phyloP scores from a whole-genome alignment of 2,329 filamentous ascomycete genomes.

The Passalora sequoiae region DNA sequence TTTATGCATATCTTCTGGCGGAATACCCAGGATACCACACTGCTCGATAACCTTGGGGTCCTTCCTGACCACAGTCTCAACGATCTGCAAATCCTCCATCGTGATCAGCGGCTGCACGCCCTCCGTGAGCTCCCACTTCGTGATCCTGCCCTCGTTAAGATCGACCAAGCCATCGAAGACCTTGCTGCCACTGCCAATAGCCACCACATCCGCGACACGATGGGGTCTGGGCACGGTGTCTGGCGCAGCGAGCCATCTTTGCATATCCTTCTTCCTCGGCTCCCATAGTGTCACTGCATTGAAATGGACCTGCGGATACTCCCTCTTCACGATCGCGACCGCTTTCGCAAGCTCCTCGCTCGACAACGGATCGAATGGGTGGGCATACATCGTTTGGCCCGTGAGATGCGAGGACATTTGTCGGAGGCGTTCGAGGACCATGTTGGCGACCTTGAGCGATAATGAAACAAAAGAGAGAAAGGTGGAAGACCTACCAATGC shows the following conservation, averaged over 20 bases:
- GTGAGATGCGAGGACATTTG: constrained; percentile 56
- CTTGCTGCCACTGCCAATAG: constrained; percentile 70
- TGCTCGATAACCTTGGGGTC: constrained; percentile 88
- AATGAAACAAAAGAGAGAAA: not conserved
- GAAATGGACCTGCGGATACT: constrained; percentile 69
- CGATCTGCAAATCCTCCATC: constrained; percentile 79
- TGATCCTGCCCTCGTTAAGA: constrained; percentile 59
- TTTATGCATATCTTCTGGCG: constrained; percentile 82
- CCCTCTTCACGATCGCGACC: constrained; percentile 62
- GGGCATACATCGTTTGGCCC: constrained; percentile 50
- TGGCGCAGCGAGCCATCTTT: constrained; percentile 67
- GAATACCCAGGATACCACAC: constrained; percentile 75
- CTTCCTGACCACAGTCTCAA: constrained; percentile 69
- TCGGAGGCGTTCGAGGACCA: constrained; percentile 32
- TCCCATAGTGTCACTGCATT: constrained; percentile 82
- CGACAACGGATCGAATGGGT: constrained; percentile 75
- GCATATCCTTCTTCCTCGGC: constrained; percentile 79
- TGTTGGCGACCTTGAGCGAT: constrained; percentile 10
- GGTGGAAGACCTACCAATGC: not conserved
- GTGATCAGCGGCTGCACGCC: constrained; percentile 85
- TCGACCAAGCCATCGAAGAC: constrained; percentile 80
- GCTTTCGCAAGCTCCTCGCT: constrained; percentile 67
- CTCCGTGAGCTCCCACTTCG: constrained; percentile 68
- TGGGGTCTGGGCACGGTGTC: constrained; percentile 57
- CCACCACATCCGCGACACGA: constrained; percentile 76